These are phyloP conservation scores for Trichophyton rubrum DNA, from an alignment of 2,329 filamentous ascomycete genomes.

Conservation along the genomic window DNA sequence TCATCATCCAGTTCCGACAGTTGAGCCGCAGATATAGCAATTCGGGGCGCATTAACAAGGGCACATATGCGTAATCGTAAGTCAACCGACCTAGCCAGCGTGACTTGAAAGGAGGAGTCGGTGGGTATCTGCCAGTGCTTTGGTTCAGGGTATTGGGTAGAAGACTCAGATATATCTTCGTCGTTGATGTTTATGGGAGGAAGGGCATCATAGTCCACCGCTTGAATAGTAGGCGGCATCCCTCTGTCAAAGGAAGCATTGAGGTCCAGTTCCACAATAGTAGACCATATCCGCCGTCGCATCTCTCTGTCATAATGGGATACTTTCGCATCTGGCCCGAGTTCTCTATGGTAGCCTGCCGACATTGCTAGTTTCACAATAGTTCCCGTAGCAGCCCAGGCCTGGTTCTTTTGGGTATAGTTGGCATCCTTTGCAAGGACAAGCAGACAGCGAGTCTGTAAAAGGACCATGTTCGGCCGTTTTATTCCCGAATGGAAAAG, in stretches of 20 bases:
- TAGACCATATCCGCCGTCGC: conserved; percentile 45
- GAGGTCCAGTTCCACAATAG: conserved; percentile 45
- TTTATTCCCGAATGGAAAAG: conserved; percentile 62
- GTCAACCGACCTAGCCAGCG: conserved; percentile 18
- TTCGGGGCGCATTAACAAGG: conserved; percentile 16
- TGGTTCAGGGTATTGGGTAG: conserved; percentile 20
- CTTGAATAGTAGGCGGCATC: conserved; percentile 37
- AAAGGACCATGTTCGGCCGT: conserved; percentile 37
- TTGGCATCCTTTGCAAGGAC: conserved; percentile 40
- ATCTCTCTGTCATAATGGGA: conserved; percentile 33
- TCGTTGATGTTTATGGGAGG: conserved; percentile 41
- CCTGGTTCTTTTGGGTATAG: conserved; percentile 42
- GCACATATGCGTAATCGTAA: conserved; percentile 16
- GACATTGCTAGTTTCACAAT: conserved; percentile 42
- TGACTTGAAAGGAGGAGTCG: conserved; percentile 26
- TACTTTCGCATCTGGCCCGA: conserved; percentile 21
- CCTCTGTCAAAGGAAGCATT: conserved; percentile 45
- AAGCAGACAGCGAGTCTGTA: conserved; percentile 41
- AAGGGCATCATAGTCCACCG: conserved; percentile 37
- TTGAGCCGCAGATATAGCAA: conserved; percentile 24
- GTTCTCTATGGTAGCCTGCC: conserved; percentile 40
- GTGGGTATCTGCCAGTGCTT: conserved; percentile 24
- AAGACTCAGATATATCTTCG: conserved; percentile 33
- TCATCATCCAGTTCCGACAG: conserved; percentile 30
- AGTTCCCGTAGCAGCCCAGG: conserved; percentile 41